phyloP scores from a whole-genome alignment of 1,139 yeast genomes.

The Saccharomyces hybrid region DNA sequence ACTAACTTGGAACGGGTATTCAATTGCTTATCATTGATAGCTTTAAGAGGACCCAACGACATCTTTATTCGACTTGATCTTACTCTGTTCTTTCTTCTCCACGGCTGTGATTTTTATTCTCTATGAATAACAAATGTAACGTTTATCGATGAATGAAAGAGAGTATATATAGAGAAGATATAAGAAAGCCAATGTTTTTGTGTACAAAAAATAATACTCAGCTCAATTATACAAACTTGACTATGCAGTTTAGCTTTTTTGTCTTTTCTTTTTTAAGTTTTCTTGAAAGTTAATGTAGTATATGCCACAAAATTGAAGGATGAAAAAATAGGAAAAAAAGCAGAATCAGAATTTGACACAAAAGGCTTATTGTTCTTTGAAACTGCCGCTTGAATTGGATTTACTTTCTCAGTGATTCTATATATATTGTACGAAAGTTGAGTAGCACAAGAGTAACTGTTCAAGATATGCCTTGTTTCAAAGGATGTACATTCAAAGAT shows the following conservation, averaged over 20 bases:
- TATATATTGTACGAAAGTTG: not conserved
- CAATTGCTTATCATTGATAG: conserved; percentile 30
- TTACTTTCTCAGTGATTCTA: not conserved
- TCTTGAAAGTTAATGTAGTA: not conserved
- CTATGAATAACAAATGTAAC: not conserved
- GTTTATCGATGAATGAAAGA: not conserved
- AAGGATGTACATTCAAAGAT: not conserved
- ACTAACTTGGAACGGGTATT: conserved; percentile 23
- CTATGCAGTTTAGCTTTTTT: not conserved
- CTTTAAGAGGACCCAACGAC: conserved; percentile 30
- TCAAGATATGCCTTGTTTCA: not conserved
- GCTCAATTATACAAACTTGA: not conserved
- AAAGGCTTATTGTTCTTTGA: not conserved
- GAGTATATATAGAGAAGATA: not conserved
- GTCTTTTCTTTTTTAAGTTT: not conserved
- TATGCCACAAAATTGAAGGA: not conserved
- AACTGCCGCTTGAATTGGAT: not conserved
- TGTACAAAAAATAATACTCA: not conserved
- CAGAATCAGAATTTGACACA: not conserved
- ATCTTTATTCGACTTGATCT: conserved; percentile 6
- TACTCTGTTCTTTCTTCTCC: not conserved
- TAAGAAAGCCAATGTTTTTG: not conserved
- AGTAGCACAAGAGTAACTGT: not conserved
- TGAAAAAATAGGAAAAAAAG: not conserved
- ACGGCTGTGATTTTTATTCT: not conserved